phyloP scores from a whole-genome alignment of 306 rosid species.

The Cucurbita moschata region DNA sequence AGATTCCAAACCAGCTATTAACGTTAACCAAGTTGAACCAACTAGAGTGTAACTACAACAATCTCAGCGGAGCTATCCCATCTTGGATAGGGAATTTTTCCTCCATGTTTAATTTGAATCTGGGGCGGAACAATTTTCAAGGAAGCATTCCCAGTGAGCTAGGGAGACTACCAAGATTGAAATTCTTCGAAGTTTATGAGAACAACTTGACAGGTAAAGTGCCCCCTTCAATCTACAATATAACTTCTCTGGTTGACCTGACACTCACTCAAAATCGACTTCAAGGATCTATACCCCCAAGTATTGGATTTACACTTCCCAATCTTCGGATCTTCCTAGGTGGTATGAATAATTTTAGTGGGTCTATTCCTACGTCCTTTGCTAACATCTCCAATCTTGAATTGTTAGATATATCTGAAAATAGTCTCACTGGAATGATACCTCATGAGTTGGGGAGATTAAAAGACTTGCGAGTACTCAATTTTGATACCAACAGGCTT shows the following conservation, averaged over 20 bases:
- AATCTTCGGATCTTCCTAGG: conserved; percentile 21
- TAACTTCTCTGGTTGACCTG: conserved; percentile 6
- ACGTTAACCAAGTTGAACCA: conserved; percentile 1
- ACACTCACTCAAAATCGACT: conserved; percentile 17
- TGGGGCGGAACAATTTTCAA: background rate
- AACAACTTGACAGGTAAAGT: background rate
- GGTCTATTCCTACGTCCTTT: conserved; percentile 26
- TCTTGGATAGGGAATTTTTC: conserved; percentile 39
- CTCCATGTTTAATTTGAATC: conserved; percentile 3
- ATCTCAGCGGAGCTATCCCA: conserved; percentile 26
- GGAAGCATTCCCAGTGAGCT: background rate
- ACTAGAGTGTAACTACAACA: conserved; percentile 7
- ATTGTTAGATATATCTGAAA: conserved; percentile 13
- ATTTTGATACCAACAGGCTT: conserved; percentile 11
- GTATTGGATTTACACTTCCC: conserved; percentile 31
- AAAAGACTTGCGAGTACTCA: conserved; percentile 6
- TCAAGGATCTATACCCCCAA: conserved; percentile 23
- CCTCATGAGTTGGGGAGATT: conserved; percentile 25
- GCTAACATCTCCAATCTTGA: conserved; percentile 24
- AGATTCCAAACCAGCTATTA: conserved; percentile 8
- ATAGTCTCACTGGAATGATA: conserved; percentile 18
- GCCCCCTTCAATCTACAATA: background rate
- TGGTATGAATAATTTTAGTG: conserved; percentile 15
- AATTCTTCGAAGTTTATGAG: background rate
- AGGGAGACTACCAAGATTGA: background rate